Evolutionary conservation across 306 rosid species (phyloP), one percentile per base, ranked within the genome.

Genomic region (Alnus rubra): DNA sequence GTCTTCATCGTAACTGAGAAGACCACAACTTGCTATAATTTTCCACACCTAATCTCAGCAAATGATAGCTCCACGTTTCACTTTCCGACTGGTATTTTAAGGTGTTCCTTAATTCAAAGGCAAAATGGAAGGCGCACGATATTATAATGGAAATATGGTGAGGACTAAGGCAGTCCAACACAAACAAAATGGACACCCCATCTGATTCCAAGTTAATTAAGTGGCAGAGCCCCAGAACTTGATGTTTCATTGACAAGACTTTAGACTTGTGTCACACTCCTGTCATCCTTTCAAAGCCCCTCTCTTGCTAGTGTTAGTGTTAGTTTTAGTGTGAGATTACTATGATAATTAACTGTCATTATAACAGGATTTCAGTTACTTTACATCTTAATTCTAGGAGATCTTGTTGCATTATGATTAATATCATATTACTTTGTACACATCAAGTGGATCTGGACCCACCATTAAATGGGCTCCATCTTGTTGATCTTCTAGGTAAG

Each of bases 361-460:
- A 81, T 84, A 79, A 82, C 93, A 73, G 73, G 85, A 78, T 86
- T 88, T 87, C 86, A 56, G 87, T 86, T 80, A 82, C 87, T 85
- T 89, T 88, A 56, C 82, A 74, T 77, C 92, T 89, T 92, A 85
- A 87, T 84, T 84, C 71, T 60, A 65, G 84, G 86, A 88, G 84
- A 76, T 39, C 77, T 78, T 59, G 65, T 80, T 35, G 6, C 1
- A 84, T 88, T 64, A 86, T 84, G 85, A 84, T 84, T 89, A 88
- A 85, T 62, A 65, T 79, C 69, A 79, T 82, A 92, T 88, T 90
- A 85, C 67, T 74, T 60, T 84, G 91, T 84, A 84, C 81, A 89
- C 90, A 87, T 88, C 92, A 85, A 30, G 33, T 79, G 79, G 92
- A 94, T 90, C 78, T 87, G 92, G 93, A 86, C 92, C 92, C 82